These are phyloP conservation scores for Chimonanthus salicifolius DNA, from an alignment of 164 flowering plant species.

Conservation along the genomic window DNA sequence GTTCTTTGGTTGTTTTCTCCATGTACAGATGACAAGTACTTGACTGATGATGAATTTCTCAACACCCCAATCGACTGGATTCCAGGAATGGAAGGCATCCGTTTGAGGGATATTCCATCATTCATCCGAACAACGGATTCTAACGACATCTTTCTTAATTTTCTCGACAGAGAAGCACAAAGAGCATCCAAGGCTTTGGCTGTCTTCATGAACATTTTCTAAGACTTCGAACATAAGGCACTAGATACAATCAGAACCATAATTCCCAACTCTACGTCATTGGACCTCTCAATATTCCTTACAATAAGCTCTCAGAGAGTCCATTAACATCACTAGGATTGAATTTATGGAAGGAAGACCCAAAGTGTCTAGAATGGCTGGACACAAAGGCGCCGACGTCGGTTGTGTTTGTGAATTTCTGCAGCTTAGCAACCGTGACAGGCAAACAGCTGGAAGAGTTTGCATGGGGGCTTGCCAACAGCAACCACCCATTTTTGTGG, in stretches of 20 bases:
- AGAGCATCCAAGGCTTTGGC: slow-evolving; percentile 1
- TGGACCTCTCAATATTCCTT: slow-evolving; percentile 14
- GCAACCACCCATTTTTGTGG: slow-evolving; percentile 37
- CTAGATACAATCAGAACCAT: slow-evolving; percentile 5
- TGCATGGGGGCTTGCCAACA: slow-evolving; percentile 56
- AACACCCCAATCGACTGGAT: slow-evolving; percentile 10
- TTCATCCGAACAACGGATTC: slow-evolving; percentile 9
- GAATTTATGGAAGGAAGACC: slow-evolving; percentile 49
- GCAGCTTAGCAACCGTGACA: too few relatives aligned
- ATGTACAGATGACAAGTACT: slow-evolving; percentile 1
- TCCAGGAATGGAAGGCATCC: slow-evolving; percentile 6
- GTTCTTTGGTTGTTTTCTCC: too few relatives aligned
- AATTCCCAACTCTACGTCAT: slow-evolving; percentile 2
- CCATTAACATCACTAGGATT: slow-evolving; percentile 17
- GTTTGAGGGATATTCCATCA: slow-evolving; percentile 9
- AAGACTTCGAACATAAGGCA: slow-evolving; percentile 9
- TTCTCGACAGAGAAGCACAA: not conserved
- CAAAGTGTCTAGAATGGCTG: too few relatives aligned
- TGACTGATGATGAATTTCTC: slow-evolving; percentile 3
- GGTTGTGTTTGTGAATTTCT: too few relatives aligned
- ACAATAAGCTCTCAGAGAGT: not conserved
- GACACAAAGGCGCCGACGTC: too few relatives aligned
- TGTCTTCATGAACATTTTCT: slow-evolving; percentile 10
- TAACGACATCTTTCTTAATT: slow-evolving; percentile 12
- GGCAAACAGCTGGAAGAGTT: too few relatives aligned